Base-by-base conservation (phyloP, 2,329 filamentous ascomycete species). In the Dactylellina parvicollis region DNA sequence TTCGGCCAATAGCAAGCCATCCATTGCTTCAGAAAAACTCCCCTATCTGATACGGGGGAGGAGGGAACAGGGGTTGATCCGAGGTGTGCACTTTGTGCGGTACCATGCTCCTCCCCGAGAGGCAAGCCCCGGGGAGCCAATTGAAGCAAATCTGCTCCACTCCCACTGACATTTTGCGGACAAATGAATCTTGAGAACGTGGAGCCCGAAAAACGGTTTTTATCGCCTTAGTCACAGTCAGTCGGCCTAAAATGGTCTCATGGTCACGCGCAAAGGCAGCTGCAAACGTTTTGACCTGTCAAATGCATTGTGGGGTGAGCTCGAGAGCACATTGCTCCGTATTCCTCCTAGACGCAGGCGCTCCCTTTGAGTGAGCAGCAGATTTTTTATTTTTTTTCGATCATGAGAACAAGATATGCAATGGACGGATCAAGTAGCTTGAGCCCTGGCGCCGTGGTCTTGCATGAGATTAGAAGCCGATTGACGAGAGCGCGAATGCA, bases 21-120 rank as follows among this genome's bases (percentile, higher is more conserved):
- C 57, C 66, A 38, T 64, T 57, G 66, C 66, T 57, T 34, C 44
- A 56, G 50, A 62, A 57, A n/a, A 71, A 71, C 54, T 71, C 66
- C 65, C 66, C 66, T 71, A 71, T 71, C 66, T 71, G 66, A 71
- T 71, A 71, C 66, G 66, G 66, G 66, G 56, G 44, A 28, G 32
- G 12, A 60, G 55, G 64, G 28, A 61, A 55, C 64, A 62, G 42
- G 55, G 56, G 44, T 60, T 30, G 22, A 38, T 54, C 65, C 55
- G 56, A 62, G 36, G 62, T 42, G 50, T 70, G n/a, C n/a, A n/a
- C n/a, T n/a, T n/a, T n/a, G n/a, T n/a, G n/a, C n/a, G 55, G 56
- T 61, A 70, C 65, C 56, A 47, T 44, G 49, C 12, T n/a, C 65
- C 55, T 70, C 55, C 36, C 65, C 56, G 65, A 60, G n/a, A 44